Evolutionary conservation across 140 eudicot species (phyloP).

Genomic region (Oenanthe javanica): DNA sequence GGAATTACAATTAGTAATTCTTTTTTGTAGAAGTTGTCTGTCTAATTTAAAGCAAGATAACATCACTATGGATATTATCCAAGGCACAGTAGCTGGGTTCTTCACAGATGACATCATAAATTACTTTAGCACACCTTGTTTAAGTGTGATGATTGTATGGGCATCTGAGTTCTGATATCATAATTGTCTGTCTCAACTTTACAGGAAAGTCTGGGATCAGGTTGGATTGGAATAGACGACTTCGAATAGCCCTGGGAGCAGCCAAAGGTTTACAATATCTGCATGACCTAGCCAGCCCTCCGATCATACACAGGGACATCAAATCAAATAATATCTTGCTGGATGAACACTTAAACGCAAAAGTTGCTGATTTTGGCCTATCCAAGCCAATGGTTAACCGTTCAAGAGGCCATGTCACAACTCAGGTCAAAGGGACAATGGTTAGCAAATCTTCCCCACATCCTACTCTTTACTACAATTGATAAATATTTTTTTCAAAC

Average conservation of each 20-base stretch:
- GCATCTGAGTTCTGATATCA: not conserved
- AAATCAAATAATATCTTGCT: slow-evolving; percentile 72
- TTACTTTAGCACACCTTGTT: not conserved
- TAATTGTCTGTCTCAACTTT: not conserved
- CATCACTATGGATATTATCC: not conserved
- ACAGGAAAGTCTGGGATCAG: slow-evolving; percentile 77
- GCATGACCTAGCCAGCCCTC: slow-evolving; percentile 93
- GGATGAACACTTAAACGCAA: slow-evolving; percentile 68
- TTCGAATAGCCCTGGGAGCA: slow-evolving; percentile 71
- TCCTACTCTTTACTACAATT: not conserved
- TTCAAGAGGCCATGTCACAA: slow-evolving; percentile 59
- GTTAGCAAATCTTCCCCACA: slow-evolving; percentile 33
- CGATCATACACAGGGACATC: slow-evolving; percentile 87
- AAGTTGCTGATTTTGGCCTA: slow-evolving; percentile 91
- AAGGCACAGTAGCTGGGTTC: not conserved
- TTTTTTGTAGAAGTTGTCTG: not conserved
- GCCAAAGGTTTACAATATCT: slow-evolving; percentile 79
- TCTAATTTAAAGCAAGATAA: not conserved
- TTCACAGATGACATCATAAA: not conserved
- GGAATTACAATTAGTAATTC: not conserved
- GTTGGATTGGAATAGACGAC: slow-evolving; percentile 76
- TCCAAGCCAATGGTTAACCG: slow-evolving; percentile 56
- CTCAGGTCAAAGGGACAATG: slow-evolving; percentile 97
- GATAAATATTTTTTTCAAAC: not conserved
- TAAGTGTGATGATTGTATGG: not conserved